Evolutionary conservation across 805 yeast species (phyloP).

Genomic region (Komagataella phaffii): DNA sequence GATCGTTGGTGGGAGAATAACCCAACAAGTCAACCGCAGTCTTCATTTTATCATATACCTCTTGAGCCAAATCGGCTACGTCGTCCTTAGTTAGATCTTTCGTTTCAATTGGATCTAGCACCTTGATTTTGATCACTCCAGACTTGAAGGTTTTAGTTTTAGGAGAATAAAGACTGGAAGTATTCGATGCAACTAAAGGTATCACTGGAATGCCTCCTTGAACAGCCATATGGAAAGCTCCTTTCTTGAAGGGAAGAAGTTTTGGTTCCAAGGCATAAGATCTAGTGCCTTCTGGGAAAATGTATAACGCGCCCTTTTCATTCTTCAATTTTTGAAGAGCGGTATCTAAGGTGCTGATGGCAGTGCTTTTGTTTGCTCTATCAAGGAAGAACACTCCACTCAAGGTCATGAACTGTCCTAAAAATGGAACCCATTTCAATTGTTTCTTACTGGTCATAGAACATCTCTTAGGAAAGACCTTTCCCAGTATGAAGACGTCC

Average conservation of each 20-base stretch:
- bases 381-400: constrained; percentile 89
- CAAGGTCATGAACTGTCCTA: constrained; percentile 94
- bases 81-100: constrained; percentile 58
- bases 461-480: constrained; percentile 75
- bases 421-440: constrained; percentile 70
- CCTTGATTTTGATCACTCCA: constrained; percentile 69
- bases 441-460: constrained; percentile 87
- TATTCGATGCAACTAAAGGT: constrained; percentile 81
- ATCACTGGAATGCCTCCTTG: constrained; percentile 84
- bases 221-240: constrained; percentile 95
- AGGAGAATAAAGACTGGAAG: constrained; percentile 57
- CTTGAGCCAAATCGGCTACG: constrained; percentile 43
- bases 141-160: constrained; percentile 49
- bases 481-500: constrained; percentile 74
- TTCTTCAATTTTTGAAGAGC: constrained; percentile 53
- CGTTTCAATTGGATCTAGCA: constrained; percentile 72
- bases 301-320: constrained; percentile 63
- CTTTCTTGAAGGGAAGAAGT: constrained; percentile 85
- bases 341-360: constrained; percentile 56
- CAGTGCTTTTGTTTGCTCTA: constrained; percentile 62
- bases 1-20: constrained; percentile 15
- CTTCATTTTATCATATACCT: constrained; percentile 48
- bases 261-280: constrained; percentile 58
- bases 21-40: constrained; percentile 26
- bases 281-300: constrained; percentile 97